These are phyloP conservation scores for Alternaria longipes DNA, from an alignment of 2,329 filamentous ascomycete species.

Conservation along the genomic window DNA sequence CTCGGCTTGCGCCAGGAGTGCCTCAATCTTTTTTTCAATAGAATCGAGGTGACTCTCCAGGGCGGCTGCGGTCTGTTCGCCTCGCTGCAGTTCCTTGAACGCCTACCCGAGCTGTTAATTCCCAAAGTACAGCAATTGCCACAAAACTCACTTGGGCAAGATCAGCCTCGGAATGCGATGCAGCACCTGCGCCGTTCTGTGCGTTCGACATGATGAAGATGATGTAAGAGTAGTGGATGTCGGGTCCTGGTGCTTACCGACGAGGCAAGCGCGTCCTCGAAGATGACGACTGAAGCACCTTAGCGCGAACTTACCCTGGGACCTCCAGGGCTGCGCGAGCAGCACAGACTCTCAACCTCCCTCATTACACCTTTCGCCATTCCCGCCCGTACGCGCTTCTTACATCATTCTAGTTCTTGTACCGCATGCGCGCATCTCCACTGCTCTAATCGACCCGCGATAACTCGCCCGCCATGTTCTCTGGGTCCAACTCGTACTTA, in stretches of 20 bases:
- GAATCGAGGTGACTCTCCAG: slow-evolving; percentile 64
- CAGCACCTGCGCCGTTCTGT: slow-evolving; percentile 38
- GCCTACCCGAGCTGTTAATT: slow-evolving; percentile 51
- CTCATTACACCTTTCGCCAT: slow-evolving; percentile 33
- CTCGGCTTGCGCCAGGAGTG: slow-evolving; percentile 60
- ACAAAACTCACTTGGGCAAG: slow-evolving; percentile 43
- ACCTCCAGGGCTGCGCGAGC: slow-evolving; percentile 33
- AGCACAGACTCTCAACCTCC: slow-evolving; percentile 35
- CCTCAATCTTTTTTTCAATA: slow-evolving; percentile 65
- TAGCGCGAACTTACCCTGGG: slow-evolving; percentile 39
- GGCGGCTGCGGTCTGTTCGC: slow-evolving; percentile 64
- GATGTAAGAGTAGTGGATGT: slow-evolving; percentile 24
- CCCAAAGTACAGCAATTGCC: neutral
- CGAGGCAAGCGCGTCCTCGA: slow-evolving; percentile 21
- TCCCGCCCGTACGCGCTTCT: slow-evolving; percentile 27
- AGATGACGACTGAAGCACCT: slow-evolving; percentile 40
- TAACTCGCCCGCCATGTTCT: slow-evolving; percentile 74
- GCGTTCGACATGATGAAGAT: slow-evolving; percentile 41
- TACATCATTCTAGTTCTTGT: slow-evolving; percentile 18
- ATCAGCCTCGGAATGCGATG: slow-evolving; percentile 41
- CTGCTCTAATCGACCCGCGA: slow-evolving; percentile 31
- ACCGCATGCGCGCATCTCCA: slow-evolving; percentile 34
- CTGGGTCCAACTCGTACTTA: slow-evolving; percentile 85
- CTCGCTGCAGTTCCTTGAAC: slow-evolving; percentile 62
- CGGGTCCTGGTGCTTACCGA: slow-evolving; percentile 19